Conservation (phyloP, 495 filamentous ascomycete species). For the Emericellopsis terricola region DNA sequence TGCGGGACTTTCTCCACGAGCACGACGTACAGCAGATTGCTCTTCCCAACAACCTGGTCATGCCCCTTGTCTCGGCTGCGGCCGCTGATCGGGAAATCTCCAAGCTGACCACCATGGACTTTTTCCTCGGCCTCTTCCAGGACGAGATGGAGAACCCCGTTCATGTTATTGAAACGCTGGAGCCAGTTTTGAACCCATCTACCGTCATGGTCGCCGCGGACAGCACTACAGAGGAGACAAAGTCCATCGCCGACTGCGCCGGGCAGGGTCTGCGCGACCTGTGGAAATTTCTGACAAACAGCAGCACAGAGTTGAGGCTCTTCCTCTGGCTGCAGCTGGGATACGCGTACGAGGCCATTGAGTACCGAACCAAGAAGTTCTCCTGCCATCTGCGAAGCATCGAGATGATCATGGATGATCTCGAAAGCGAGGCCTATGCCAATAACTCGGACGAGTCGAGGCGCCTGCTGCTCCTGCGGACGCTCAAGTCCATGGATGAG, state of each 20-base stretch:
- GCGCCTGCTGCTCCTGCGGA: slow-evolving; percentile 46
- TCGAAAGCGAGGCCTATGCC: slow-evolving; percentile 43
- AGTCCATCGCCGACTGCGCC: slow-evolving; percentile 22
- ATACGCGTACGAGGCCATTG: slow-evolving; percentile 68
- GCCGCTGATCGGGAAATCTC: slow-evolving; percentile 80
- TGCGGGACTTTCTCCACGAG: slow-evolving; percentile 25
- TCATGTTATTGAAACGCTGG: slow-evolving; percentile 73
- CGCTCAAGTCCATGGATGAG: slow-evolving; percentile 61
- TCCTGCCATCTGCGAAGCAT: slow-evolving; percentile 73
- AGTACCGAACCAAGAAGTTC: slow-evolving; percentile 69
- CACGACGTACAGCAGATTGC: slow-evolving; percentile 29
- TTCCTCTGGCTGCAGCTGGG: slow-evolving; percentile 78
- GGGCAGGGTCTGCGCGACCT: slow-evolving; percentile 47
- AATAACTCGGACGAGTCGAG: slow-evolving; percentile 43
- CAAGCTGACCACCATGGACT: slow-evolving; percentile 86
- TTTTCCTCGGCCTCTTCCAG: slow-evolving; percentile 73
- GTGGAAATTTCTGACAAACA: slow-evolving; percentile 62
- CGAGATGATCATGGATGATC: slow-evolving; percentile 57
- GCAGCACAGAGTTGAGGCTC: slow-evolving; percentile 61
- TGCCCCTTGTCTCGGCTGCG: slow-evolving; percentile 70
- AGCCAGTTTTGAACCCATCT: slow-evolving; percentile 71
- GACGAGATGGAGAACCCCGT: slow-evolving; percentile 49
- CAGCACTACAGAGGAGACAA: slow-evolving; percentile 3
- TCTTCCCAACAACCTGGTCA: slow-evolving; percentile 70
- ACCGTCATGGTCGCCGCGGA: slow-evolving; percentile 28